phyloP scores from a whole-genome alignment of 257 asterid genomes.

The Echites panduratus region DNA sequence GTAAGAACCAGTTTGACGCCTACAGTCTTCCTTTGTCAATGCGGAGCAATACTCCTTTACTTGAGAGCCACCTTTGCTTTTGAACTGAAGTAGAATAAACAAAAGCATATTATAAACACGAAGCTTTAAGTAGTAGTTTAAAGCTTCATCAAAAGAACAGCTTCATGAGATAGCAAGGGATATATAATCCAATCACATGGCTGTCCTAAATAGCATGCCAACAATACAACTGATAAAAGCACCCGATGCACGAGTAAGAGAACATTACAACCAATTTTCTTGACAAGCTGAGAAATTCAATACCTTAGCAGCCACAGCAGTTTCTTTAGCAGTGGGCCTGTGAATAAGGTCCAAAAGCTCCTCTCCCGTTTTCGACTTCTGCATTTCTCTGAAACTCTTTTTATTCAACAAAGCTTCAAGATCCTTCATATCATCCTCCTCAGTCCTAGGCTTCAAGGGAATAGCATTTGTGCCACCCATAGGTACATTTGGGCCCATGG shows the following conservation, averaged over 20 bases:
- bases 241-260: neutral
- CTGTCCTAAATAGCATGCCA: neutral
- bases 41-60: constrained; percentile 91
- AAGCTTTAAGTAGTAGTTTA: neutral
- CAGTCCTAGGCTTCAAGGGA: constrained; percentile 71
- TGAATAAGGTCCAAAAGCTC: constrained; percentile 93
- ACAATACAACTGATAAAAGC: neutral
- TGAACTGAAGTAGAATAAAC: constrained; percentile 50
- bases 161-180: too few species aligned
- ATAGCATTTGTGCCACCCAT: constrained; percentile 38
- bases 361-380: constrained; percentile 93
- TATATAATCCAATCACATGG: too few species aligned
- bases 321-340: constrained; percentile 92
- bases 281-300: constrained; percentile 2
- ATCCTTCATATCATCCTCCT: constrained; percentile 95
- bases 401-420: constrained; percentile 81
- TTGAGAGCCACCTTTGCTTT: constrained; percentile 97
- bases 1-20: constrained; percentile 75
- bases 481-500: constrained; percentile 37
- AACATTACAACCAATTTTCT: neutral
- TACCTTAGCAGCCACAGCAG: constrained; percentile 88
- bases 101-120: neutral
- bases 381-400: constrained; percentile 82
- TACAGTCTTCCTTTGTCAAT: constrained; percentile 94
- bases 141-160: neutral